Percentiles rank a stretch among this genome's conserved stretches.
phyloP scores from a whole-genome alignment of 2,329 filamentous ascomycete genomes.

The Tothia fuscella region DNA sequence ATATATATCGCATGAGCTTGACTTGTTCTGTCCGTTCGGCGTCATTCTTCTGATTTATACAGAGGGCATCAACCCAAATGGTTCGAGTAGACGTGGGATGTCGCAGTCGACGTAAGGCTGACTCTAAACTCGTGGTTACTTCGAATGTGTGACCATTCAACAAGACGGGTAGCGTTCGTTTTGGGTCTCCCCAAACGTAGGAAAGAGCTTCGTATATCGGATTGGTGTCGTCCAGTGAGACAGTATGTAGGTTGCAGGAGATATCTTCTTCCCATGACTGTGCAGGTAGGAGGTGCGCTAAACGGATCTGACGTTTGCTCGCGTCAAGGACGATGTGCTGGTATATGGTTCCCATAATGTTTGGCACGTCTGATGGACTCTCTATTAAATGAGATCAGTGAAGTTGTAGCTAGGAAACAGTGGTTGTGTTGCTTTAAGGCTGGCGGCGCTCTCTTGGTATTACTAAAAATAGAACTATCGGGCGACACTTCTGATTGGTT shows the following conservation, averaged over 20 bases:
- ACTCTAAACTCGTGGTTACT: slow-evolving; percentile 7
- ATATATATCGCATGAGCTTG: not conserved
- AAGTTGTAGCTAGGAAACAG: too few species aligned
- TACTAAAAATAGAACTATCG: too few species aligned
- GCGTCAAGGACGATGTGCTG: too few species aligned
- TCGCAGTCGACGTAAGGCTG: not conserved
- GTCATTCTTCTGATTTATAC: slow-evolving; percentile 8
- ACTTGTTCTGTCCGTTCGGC: not conserved
- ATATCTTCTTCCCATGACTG: not conserved
- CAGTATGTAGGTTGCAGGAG: not conserved
- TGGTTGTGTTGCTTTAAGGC: too few species aligned
- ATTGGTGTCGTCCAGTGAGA: not conserved
- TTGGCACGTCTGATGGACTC: too few species aligned
- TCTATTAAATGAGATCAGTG: too few species aligned
- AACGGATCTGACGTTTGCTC: too few species aligned
- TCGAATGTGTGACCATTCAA: not conserved
- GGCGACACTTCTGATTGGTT: too few species aligned
- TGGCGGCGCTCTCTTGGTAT: too few species aligned
- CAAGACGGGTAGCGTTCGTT: not conserved
- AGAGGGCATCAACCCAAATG: slow-evolving; percentile 8
- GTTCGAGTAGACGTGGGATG: not conserved
- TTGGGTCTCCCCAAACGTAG: slow-evolving; percentile 4
- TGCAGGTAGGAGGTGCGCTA: not conserved
- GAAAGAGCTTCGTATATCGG: not conserved
- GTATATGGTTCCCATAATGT: too few species aligned